phyloP scores from a whole-genome alignment of 495 filamentous ascomycete species.

The Penicillium atrosanguineum region DNA sequence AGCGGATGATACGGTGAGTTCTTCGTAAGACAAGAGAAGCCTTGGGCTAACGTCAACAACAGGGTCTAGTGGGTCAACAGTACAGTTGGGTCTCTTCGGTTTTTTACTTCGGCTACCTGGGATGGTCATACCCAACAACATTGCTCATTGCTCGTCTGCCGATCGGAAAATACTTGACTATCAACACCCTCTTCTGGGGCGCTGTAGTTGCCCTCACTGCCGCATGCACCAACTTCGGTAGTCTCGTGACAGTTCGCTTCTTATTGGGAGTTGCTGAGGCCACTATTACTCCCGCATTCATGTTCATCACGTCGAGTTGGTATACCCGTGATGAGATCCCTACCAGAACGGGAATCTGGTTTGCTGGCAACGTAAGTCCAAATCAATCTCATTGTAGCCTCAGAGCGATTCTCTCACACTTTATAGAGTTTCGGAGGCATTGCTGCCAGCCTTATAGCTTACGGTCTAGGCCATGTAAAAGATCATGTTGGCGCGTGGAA shows the following conservation, averaged over 20 bases:
- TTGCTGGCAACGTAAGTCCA: constrained; percentile 47
- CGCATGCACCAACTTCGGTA: constrained; percentile 35
- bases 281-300: constrained; percentile 43
- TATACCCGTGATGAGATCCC: constrained; percentile 59
- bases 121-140: constrained; percentile 38
- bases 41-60: constrained; percentile 23
- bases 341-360: constrained; percentile 59
- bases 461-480: constrained; percentile 53
- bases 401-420: neutral
- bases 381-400: neutral
- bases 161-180: constrained; percentile 50
- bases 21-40: neutral
- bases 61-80: constrained; percentile 48
- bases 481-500: constrained; percentile 50
- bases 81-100: constrained; percentile 59
- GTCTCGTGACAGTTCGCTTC: constrained; percentile 42
- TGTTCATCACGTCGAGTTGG: constrained; percentile 43
- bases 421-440: constrained; percentile 50
- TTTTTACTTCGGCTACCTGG: constrained; percentile 59
- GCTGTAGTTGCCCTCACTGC: constrained; percentile 50
- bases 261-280: constrained; percentile 53
- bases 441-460: constrained; percentile 55
- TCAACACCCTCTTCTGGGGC: constrained; percentile 57
- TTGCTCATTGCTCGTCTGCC: constrained; percentile 56
- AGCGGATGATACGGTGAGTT: constrained; percentile 33